Evolutionary conservation across 208 protist genomes (phyloP).

Genomic region (Leishmania martiniquensis): DNA sequence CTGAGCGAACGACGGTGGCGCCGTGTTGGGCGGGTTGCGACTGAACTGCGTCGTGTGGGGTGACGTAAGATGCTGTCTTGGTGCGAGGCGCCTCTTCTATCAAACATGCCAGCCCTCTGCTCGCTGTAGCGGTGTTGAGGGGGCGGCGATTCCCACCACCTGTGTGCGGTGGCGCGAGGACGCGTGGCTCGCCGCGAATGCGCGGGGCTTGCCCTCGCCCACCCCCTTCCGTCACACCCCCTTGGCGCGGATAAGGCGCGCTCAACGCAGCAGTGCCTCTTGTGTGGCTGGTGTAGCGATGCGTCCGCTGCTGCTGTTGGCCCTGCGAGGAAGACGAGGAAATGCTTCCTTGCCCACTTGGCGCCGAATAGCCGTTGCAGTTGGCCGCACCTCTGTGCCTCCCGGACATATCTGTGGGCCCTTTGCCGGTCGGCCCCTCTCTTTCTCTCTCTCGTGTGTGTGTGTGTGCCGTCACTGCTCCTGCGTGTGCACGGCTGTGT

Average conservation of each 20-base stretch:
- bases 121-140: background rate
- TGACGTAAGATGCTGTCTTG: constrained; percentile 46
- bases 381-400: background rate
- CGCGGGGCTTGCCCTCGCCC: background rate
- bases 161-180: background rate
- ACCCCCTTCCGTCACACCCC: background rate
- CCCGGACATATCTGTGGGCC: background rate
- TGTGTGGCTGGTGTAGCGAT: constrained; percentile 1
- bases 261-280: background rate
- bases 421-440: background rate
- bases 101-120: background rate
- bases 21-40: constrained; percentile 68
- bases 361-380: background rate
- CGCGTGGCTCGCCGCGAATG: background rate
- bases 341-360: background rate
- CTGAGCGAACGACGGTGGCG: constrained; percentile 70
- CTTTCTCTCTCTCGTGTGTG: background rate
- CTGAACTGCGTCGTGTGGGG: constrained; percentile 64
- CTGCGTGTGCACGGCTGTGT: background rate
- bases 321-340: background rate
- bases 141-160: background rate
- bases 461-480: background rate
- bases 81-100: constrained; percentile 30
- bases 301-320: background rate
- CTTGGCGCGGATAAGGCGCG: background rate